These are phyloP conservation scores for Scleroderma citrinum DNA, from an alignment of 768 basidiomycete genomes.

Conservation along the genomic window DNA sequence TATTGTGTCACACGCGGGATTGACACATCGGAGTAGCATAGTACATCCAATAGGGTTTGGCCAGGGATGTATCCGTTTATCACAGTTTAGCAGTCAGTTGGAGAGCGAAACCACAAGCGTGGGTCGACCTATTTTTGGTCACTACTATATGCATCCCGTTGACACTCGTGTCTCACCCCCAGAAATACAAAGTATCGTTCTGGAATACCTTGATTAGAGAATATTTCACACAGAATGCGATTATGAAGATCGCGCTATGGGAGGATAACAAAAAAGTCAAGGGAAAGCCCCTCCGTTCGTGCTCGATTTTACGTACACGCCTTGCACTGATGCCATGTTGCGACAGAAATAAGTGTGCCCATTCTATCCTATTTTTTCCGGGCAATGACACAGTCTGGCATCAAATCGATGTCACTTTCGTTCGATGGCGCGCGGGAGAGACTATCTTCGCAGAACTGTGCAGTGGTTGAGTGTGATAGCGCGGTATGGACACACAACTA, in stretches of 20 bases:
- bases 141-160: conserved; percentile 1
- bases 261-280: conserved; percentile 74
- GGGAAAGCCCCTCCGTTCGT: conserved; percentile 78
- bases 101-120: conserved; percentile 49
- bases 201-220: conserved; percentile 63
- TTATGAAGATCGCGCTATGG: conserved; percentile 82
- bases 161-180: neutral
- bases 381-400: conserved; percentile 81
- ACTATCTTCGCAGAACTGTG: conserved; percentile 38
- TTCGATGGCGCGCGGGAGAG: conserved; percentile 76
- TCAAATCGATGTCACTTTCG: conserved; percentile 75
- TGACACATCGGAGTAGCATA: conserved; percentile 23
- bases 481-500: conserved; percentile 83
- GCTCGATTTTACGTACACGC: neutral
- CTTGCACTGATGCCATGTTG: conserved; percentile 8
- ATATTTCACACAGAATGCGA: conserved; percentile 65
- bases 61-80: conserved; percentile 56
- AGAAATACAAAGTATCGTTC: conserved; percentile 62
- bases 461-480: conserved; percentile 61
- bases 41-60: conserved; percentile 43
- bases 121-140: conserved; percentile 5
- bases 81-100: conserved; percentile 66
- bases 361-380: conserved; percentile 82
- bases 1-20: conserved; percentile 1
- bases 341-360: conserved; percentile 68